These are phyloP conservation scores for Cyclotella choctawhatcheeana DNA, from an alignment of 108 stramenopile species.

Conservation along the genomic window DNA sequence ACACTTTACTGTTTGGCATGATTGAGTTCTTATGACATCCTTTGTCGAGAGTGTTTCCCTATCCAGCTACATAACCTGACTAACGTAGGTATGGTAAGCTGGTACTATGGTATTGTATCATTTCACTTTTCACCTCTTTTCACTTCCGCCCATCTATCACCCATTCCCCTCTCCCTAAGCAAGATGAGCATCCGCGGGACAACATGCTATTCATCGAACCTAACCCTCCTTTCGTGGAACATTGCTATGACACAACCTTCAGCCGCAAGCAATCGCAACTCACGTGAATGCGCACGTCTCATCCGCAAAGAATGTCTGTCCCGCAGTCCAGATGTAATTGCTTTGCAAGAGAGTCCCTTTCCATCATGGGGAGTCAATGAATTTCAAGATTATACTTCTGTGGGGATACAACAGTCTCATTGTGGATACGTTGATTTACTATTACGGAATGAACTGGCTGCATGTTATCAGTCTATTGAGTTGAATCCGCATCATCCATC, in stretches of 20 bases:
- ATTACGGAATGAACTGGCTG: slow-evolving; percentile 19
- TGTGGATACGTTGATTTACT: slow-evolving; percentile 52
- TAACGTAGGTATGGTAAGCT: too few relatives aligned
- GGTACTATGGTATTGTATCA: too few relatives aligned
- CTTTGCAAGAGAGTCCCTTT: slow-evolving; percentile 44
- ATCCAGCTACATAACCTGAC: too few relatives aligned
- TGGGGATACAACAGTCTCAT: slow-evolving; percentile 32
- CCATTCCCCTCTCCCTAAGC: too few relatives aligned
- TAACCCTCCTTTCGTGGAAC: slow-evolving; percentile 46
- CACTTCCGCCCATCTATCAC: too few relatives aligned
- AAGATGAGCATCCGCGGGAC: too few relatives aligned
- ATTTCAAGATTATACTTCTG: slow-evolving; percentile 37
- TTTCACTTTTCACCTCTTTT: too few relatives aligned
- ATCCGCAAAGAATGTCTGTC: slow-evolving; percentile 34
- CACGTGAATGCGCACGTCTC: slow-evolving; percentile 22
- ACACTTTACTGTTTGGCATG: too few relatives aligned
- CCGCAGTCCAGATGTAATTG: slow-evolving; percentile 25
- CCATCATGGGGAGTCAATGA: slow-evolving; percentile 20
- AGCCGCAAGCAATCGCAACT: slow-evolving; percentile 9
- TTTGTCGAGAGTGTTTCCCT: too few relatives aligned
- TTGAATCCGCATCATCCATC: slow-evolving; percentile 23
- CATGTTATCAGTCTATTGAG: neutral
- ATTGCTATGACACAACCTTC: slow-evolving; percentile 35
- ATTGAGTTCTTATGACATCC: too few relatives aligned
- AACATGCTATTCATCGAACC: slow-evolving; percentile 9